A percentile compares a stretch with the other conserved stretches of the same genome.
These are phyloP conservation scores for Excoecaria cochinchinensis DNA, from an alignment of 345 rosid species.

Conservation along the genomic window DNA sequence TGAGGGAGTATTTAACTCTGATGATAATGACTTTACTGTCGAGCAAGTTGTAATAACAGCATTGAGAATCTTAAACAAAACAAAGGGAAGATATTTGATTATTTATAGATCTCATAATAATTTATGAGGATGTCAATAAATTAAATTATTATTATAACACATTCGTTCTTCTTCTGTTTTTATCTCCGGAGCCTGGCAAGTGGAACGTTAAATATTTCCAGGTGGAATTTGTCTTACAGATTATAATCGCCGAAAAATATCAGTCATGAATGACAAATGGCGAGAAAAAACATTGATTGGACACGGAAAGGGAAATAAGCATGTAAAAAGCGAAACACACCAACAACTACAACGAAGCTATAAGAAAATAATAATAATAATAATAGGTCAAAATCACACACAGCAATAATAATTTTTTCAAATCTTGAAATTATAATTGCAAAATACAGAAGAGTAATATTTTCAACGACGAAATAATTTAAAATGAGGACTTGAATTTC, in stretches of 20 bases:
- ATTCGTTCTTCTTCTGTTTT: background rate
- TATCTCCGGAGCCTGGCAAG: background rate
- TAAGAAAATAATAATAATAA: background rate
- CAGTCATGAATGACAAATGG: background rate
- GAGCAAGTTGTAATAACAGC: no score
- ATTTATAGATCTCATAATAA: no score
- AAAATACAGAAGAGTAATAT: background rate
- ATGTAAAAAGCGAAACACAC: constrained; percentile 5
- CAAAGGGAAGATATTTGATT: no score
- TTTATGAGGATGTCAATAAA: no score
- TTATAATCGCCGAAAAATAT: background rate
- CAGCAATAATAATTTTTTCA: no score
- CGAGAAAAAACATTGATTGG: background rate
- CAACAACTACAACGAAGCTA: constrained; percentile 6
- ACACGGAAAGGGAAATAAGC: constrained; percentile 8
- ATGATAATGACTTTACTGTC: no score
- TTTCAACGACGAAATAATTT: background rate
- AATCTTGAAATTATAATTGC: no score
- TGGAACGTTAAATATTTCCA: background rate
- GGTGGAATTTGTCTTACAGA: background rate
- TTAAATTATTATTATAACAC: no score
- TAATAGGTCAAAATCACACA: no score
- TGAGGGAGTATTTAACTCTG: no score
- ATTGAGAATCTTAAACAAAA: no score
- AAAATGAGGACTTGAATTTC: background rate